Conservation (phyloP, 1,284 basidiomycete genomes). For the Termitomyces sp. region DNA sequence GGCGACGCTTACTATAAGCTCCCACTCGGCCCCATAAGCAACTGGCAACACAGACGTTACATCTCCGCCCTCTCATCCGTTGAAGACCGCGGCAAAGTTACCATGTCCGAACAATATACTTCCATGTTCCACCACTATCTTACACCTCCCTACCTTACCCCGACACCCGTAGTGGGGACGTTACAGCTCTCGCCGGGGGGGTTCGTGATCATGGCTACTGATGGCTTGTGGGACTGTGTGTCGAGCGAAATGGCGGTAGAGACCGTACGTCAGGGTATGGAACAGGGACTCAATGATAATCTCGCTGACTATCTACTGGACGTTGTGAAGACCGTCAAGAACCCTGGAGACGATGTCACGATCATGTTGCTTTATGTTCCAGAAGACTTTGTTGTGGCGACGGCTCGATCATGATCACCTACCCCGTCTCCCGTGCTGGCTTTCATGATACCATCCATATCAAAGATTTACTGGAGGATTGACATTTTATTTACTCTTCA, state of each 20-base stretch:
- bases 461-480: background rate
- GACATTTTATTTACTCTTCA: background rate
- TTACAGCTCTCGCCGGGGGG: constrained; percentile 21
- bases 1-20: constrained; percentile 34
- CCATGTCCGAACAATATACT: constrained; percentile 30
- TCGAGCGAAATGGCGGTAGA: constrained; percentile 25
- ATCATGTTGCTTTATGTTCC: constrained; percentile 19
- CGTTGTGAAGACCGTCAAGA: constrained; percentile 17
- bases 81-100: constrained; percentile 27
- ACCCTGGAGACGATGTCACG: constrained; percentile 32
- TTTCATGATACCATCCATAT: background rate
- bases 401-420: background rate
- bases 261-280: constrained; percentile 21
- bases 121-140: constrained; percentile 30
- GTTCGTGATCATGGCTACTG: constrained; percentile 28
- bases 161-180: constrained; percentile 24
- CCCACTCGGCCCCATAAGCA: constrained; percentile 23
- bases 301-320: constrained; percentile 26
- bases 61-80: constrained; percentile 28
- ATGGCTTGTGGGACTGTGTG: constrained; percentile 32
- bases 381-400: background rate
- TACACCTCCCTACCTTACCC: constrained; percentile 32
- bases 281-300: constrained; percentile 17
- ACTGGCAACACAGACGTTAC: constrained; percentile 26
- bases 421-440: background rate